Base-by-base conservation (phyloP, 148 eudicot genomes). In the Hydrangea macrophylla region DNA sequence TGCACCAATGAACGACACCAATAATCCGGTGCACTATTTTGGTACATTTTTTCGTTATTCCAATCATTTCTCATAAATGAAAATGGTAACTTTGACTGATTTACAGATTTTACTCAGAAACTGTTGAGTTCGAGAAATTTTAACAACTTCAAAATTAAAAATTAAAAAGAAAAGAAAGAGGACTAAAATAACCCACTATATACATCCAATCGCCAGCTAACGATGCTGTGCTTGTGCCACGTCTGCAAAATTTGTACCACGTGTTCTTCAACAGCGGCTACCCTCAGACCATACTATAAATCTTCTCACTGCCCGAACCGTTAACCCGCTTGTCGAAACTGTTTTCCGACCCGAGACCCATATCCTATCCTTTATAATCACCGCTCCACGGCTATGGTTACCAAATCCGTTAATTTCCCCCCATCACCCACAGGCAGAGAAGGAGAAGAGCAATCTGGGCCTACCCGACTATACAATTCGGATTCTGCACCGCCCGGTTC, bases 381-480 rank as follows among this genome's bases (percentile, higher is more conserved):
- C 53, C 53, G 20, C 70, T 66, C 70, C 22, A 66, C 60, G 10
- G 32, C 26, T 55, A 67, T 39, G 4, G 33, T 51, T 6, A 4
- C 62, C 62, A 37, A 37, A 17, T 36, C 69, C 17, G 18, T 8
- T 5, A 31, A 10, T 20, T 25, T 62, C 50, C 3, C 23, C 5
- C 27, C 26, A 25, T 53, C 57, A 6, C 26, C 10, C 9, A 12
- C 11, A 5, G 62, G 42, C 24, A 25, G 40, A 27, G 64, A 35
- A 36, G 33, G 55, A 1, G 70, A 56, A 10, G 70, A 9, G 50
- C 24, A 24, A 12, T 13, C 33, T 17, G 63, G 20, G 5, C 6
- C 1, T 37, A 27, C 20, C 20, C 70, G 25, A 67, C 13, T 36
- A 56, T 35, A 37, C 12, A 50, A 25, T 32, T 42, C 70, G 18